phyloP scores from a whole-genome alignment of 169 alveolate genomes.

The Plasmodium yoelii region DNA sequence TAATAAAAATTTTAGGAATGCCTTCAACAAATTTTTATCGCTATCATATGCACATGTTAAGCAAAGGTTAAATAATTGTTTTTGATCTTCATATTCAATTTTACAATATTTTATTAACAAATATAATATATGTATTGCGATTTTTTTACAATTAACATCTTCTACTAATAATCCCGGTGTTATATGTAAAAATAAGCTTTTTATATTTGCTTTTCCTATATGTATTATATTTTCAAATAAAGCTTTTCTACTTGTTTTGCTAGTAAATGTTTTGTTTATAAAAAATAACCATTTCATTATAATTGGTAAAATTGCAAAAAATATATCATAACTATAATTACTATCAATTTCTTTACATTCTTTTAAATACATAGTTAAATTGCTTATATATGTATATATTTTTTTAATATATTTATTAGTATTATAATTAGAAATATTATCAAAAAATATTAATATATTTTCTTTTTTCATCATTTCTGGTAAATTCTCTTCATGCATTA shows the following conservation, averaged over 20 bases:
- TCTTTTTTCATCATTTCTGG: conserved; percentile 54
- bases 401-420: conserved; percentile 65
- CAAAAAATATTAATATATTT: conserved; percentile 42
- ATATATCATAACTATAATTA: conserved; percentile 18
- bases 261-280: conserved; percentile 55
- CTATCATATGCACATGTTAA: conserved; percentile 16
- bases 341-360: conserved; percentile 49
- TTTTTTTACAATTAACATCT: conserved; percentile 51
- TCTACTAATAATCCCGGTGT: conserved; percentile 73
- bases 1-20: conserved; percentile 42
- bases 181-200: conserved; percentile 24
- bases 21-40: conserved; percentile 34
- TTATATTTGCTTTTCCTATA: conserved; percentile 31
- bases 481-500: conserved; percentile 17
- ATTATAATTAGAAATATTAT: conserved; percentile 17
- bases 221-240: conserved; percentile 50
- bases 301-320: conserved; percentile 40
- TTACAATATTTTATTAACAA: conserved; percentile 49
- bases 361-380: conserved; percentile 36
- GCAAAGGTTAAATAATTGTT: conserved; percentile 33
- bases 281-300: conserved; percentile 65
- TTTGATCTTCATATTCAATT: conserved; percentile 52
- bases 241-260: conserved; percentile 31
- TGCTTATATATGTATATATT: conserved; percentile 31
- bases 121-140: conserved; percentile 32